Conservation (phyloP, 441 rosid genomes). For the Pelargonium australe region DNA sequence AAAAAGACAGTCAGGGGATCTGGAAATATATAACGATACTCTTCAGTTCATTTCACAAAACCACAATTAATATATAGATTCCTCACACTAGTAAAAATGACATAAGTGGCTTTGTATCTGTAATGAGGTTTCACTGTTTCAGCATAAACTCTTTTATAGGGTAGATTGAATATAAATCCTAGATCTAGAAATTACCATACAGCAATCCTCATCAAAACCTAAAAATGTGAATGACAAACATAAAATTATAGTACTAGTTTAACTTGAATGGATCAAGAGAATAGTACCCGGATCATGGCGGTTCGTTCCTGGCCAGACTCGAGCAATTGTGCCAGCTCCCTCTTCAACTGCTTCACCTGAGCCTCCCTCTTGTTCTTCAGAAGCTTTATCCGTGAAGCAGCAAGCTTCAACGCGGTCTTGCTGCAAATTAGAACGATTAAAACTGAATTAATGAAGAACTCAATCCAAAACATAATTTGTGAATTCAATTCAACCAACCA, state of each 20-base stretch:
- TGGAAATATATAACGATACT: no score
- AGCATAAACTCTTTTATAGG: no score
- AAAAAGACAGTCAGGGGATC: no score
- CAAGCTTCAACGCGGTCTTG: conserved; percentile 72
- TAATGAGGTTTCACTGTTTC: no score
- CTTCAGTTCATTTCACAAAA: no score
- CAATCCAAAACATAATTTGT: background rate
- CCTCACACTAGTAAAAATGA: no score
- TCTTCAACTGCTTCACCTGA: conserved; percentile 62
- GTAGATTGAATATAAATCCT: background rate
- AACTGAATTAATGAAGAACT: background rate
- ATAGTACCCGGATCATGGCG: conserved; percentile 6
- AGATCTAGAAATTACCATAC: background rate
- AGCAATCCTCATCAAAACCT: background rate
- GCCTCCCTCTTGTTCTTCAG: conserved; percentile 66
- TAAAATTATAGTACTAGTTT: no score
- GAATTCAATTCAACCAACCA: background rate
- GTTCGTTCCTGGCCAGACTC: conserved; percentile 55
- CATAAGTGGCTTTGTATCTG: no score
- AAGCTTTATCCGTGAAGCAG: conserved; percentile 67
- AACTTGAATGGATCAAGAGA: no score
- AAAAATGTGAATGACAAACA: background rate
- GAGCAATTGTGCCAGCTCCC: conserved; percentile 76
- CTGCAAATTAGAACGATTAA: conserved; percentile 31
- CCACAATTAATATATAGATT: no score